A percentile compares a stretch with the other conserved stretches of the same genome.
Conservation (phyloP, 2,329 filamentous ascomycete species). For the Graphilbum ipis-grandicollis region DNA sequence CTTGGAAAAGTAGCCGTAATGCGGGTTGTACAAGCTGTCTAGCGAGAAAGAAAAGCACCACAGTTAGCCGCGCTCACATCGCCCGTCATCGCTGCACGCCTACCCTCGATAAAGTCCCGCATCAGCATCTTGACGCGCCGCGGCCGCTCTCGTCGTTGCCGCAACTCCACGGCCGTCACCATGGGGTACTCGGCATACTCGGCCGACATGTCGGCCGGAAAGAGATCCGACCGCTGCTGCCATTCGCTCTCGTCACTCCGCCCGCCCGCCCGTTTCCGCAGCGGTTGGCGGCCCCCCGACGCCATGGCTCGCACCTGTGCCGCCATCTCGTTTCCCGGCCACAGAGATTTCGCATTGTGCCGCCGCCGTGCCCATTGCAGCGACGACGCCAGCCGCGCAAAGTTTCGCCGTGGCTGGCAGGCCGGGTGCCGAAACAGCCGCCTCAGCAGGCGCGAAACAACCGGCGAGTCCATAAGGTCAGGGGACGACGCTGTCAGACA, state of each 20-base stretch:
- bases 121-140: conserved; percentile 90
- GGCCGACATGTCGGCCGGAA: conserved; percentile 58
- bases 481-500: too few species aligned
- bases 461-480: conserved; percentile 10
- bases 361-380: conserved; percentile 21
- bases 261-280: neutral
- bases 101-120: conserved; percentile 92
- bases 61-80: too few species aligned
- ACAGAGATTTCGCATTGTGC: too few species aligned
- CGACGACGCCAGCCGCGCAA: conserved; percentile 19
- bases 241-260: conserved; percentile 49
- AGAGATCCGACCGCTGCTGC: conserved; percentile 66
- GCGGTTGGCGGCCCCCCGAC: neutral
- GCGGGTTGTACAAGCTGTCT: conserved; percentile 89
- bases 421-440: conserved; percentile 66
- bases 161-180: conserved; percentile 68
- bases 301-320: neutral
- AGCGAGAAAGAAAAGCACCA: too few species aligned
- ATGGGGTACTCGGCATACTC: conserved; percentile 72
- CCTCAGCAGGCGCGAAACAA: conserved; percentile 50
- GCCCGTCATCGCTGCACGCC: too few species aligned
- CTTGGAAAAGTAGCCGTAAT: conserved; percentile 93
- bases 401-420: conserved; percentile 35
- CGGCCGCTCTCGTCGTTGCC: conserved; percentile 56
- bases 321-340: conserved; percentile 12